Conservation (phyloP, 73 alveolate species). For the Paramecium biaurelia region DNA sequence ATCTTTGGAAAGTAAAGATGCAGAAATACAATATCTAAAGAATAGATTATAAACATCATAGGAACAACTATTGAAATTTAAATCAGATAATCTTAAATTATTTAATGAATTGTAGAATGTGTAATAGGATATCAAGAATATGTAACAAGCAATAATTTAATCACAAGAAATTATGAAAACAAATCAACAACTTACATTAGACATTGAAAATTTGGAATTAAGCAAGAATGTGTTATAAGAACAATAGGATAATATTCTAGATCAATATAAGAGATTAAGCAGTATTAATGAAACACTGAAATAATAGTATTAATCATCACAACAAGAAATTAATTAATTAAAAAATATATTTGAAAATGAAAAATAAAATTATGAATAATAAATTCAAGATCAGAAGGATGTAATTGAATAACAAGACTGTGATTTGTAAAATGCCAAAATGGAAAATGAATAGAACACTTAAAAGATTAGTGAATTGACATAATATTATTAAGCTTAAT, state of each 20-base stretch:
- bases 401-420: not conserved
- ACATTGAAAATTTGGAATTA: not conserved
- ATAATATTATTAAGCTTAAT: not conserved
- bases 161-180: not conserved
- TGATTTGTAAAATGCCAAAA: not conserved
- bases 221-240: not conserved
- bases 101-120: not conserved
- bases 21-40: not conserved
- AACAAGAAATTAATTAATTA: not conserved
- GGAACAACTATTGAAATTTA: not conserved
- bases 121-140: not conserved
- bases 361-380: not conserved
- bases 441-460: not conserved
- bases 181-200: not conserved
- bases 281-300: not conserved
- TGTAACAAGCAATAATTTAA: not conserved
- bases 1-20: not conserved
- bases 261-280: not conserved
- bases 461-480: not conserved
- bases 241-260: not conserved
- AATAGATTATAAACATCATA: not conserved
- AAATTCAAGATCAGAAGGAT: not conserved
- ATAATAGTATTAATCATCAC: not conserved
- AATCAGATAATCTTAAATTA: not conserved
- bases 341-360: not conserved